Conservation (phyloP, 495 filamentous ascomycete genomes). For the Oidiodendron maius region DNA sequence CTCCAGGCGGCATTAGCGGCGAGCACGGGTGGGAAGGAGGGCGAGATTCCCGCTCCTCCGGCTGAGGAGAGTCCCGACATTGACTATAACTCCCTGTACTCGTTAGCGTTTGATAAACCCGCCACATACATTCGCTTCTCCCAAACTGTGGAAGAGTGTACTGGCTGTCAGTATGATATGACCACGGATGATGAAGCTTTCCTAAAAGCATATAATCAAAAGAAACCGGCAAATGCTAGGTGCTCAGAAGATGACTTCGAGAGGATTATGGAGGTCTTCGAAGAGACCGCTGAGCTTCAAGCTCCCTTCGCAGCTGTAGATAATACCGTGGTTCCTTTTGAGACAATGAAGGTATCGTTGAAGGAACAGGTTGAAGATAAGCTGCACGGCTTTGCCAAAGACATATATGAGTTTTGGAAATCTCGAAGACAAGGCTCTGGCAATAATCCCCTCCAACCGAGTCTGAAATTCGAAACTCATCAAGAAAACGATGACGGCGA, state of each 20-base stretch:
- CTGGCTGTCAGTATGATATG: conserved; percentile 84
- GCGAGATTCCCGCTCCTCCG: conserved; percentile 81
- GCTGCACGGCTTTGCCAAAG: conserved; percentile 68
- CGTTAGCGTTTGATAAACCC: conserved; percentile 70
- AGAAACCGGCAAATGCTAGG: conserved; percentile 52
- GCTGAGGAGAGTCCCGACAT: conserved; percentile 68
- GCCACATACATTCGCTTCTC: conserved; percentile 96
- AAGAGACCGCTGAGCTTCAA: conserved; percentile 72
- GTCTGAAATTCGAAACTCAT: conserved; percentile 87
- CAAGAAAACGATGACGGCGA: conserved; percentile 92
- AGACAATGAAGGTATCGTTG: conserved; percentile 73
- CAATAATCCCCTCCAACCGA: conserved; percentile 65
- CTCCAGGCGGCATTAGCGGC: conserved; percentile 86
- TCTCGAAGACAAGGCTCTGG: conserved; percentile 53
- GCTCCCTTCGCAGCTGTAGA: conserved; percentile 88
- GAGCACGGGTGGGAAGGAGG: conserved; percentile 60
- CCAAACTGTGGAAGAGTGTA: conserved; percentile 91
- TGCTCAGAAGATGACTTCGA: conserved; percentile 91
- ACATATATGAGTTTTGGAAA: conserved; percentile 92
- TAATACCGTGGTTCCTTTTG: conserved; percentile 71
- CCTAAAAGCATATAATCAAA: conserved; percentile 77
- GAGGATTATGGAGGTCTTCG: conserved; percentile 89
- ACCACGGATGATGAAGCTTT: conserved; percentile 81
- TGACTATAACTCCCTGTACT: conserved; percentile 84
- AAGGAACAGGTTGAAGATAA: conserved; percentile 62